Conservation (phyloP, 148 eudicot species). For the Selenicereus undatus region DNA sequence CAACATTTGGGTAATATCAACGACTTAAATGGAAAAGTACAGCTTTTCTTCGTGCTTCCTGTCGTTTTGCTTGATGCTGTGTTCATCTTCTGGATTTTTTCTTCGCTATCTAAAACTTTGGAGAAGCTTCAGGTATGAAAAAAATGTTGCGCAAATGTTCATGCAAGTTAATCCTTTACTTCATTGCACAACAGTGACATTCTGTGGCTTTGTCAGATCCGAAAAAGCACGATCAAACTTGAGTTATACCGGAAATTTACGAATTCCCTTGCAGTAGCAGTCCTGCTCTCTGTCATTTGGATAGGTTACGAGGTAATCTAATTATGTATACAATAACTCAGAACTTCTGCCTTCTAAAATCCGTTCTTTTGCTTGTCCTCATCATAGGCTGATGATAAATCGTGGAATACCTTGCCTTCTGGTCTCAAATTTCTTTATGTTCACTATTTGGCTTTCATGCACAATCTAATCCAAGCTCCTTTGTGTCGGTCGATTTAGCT, state of each 20-base stretch:
- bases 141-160: neutral
- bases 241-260: conserved; percentile 17
- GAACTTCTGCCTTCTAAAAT: neutral
- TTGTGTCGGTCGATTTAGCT: neutral
- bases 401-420: too few relatives aligned
- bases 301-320: conserved; percentile 10
- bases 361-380: neutral
- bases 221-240: conserved; percentile 9
- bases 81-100: conserved; percentile 12
- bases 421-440: neutral
- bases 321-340: neutral
- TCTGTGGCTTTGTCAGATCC: neutral
- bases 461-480: neutral
- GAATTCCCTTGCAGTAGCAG: conserved; percentile 6
- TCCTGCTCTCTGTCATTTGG: conserved; percentile 2
- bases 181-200: neutral
- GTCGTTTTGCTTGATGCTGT: conserved; percentile 4
- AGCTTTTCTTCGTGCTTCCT: conserved; percentile 9
- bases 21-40: conserved; percentile 1
- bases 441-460: neutral
- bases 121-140: conserved; percentile 8
- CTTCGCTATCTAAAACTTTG: conserved; percentile 12
- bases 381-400: neutral
- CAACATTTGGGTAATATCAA: conserved; percentile 15
- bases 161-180: neutral